Base-by-base conservation (phyloP, 306 rosid species). In the Begonia fuchsioides region DNA sequence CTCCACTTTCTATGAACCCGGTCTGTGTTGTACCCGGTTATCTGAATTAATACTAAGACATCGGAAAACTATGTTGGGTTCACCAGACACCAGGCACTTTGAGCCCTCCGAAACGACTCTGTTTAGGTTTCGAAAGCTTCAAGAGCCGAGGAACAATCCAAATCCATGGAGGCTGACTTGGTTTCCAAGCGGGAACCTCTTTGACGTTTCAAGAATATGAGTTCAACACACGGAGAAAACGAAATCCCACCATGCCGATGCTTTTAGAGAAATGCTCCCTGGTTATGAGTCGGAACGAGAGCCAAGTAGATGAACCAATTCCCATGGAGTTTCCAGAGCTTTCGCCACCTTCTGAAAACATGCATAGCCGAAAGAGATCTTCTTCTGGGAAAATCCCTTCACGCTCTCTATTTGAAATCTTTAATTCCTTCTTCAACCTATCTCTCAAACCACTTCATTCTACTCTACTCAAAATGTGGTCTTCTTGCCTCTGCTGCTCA, bases 281-380 rank as follows among this genome's bases (percentile, higher is more conserved):
- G 45, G 2, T n/a, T 41, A 41, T 41, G 14, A 26, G 5, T 26
- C 7, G 35, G 35, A 3, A 1, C 35, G 35, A 5, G 45, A 41
- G 45, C 10, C 15, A 47, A 10, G 43, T 61, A 62, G 63, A 76
- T 76, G 82, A 76, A 45, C 67, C 70, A 62, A 59, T 15, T 61
- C 19, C 48, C 68, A 15, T 61, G 58, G 57, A 55, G 58, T 8
- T 61, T 78, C 14, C 76, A 70, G 55, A 64, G 51, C 49, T 84
- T 77, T 46, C 65, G 74, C 46, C 45, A 59, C 58, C 76, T 81
- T 53, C 67, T 85, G 57, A 72, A 63, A 49, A 47, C 74, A 43
- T 72, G 74, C 71, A 72, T 68, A 47, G 61, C 71, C 44, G 61
- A 68, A 17, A 68, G 67, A 64, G 74, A 72, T 61, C 70, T 68